Evolutionary conservation across 2,329 filamentous ascomycete species (phyloP).

Genomic region (Colletotrichum sp.): DNA sequence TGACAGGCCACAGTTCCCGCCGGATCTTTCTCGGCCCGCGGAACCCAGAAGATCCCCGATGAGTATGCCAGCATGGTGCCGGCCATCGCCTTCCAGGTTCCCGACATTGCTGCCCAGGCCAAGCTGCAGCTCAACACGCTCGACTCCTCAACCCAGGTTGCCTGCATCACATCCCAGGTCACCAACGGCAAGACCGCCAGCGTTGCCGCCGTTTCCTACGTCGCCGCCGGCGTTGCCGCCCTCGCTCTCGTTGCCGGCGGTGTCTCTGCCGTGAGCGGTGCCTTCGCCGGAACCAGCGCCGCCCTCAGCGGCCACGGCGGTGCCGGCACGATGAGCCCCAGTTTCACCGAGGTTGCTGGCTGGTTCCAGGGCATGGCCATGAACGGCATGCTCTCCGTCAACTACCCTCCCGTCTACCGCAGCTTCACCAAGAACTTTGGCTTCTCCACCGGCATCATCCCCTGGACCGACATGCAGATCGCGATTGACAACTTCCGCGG

Average conservation of each 20-base stretch:
- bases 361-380: conserved; percentile 95
- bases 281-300: conserved; percentile 58
- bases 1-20: conserved; percentile 64
- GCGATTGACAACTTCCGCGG: conserved; percentile 85
- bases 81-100: conserved; percentile 85
- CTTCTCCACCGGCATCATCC: conserved; percentile 85
- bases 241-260: conserved; percentile 79
- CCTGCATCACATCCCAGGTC: conserved; percentile 82
- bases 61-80: conserved; percentile 79
- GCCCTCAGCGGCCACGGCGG: conserved; percentile 60
- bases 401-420: conserved; percentile 85
- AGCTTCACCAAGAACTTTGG: conserved; percentile 93
- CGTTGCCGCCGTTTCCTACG: conserved; percentile 78
- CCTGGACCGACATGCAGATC: conserved; percentile 80
- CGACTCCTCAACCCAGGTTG: conserved; percentile 58
- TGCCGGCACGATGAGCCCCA: conserved; percentile 74
- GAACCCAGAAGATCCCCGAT: conserved; percentile 73
- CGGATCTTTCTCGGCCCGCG: conserved; percentile 75
- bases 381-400: conserved; percentile 94
- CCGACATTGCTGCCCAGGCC: conserved; percentile 87
- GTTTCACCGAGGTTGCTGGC: conserved; percentile 82
- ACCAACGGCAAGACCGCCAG: conserved; percentile 86
- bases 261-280: conserved; percentile 69
- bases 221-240: conserved; percentile 85
- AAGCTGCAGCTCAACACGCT: conserved; percentile 74